Evolutionary conservation across 257 asterid species (phyloP).

Genomic region (Petrea volubilis): DNA sequence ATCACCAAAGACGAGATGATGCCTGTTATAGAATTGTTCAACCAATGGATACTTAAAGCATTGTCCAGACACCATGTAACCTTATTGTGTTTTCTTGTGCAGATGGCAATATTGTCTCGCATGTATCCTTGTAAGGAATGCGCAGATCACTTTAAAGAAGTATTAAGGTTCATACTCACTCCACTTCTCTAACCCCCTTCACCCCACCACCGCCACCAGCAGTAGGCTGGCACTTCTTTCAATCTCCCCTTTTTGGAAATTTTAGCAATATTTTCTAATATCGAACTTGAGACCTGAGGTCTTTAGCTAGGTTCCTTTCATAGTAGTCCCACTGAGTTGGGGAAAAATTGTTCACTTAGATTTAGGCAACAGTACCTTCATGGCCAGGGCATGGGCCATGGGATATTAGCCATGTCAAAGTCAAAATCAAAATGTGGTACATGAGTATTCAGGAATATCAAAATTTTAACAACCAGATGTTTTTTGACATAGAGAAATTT

Average conservation of each 20-base stretch:
- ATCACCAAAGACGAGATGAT: not conserved
- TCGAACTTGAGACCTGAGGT: too few species aligned
- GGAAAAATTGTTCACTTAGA: too few species aligned
- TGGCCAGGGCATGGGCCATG: too few species aligned
- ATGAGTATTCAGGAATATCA: too few species aligned
- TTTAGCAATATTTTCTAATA: not conserved
- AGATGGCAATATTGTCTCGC: conserved; percentile 90
- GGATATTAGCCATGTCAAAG: too few species aligned
- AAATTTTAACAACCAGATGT: too few species aligned
- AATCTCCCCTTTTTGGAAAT: not conserved
- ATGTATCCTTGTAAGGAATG: conserved; percentile 95
- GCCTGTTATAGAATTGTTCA: not conserved
- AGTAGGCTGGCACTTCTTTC: not conserved
- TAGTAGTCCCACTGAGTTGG: too few species aligned
- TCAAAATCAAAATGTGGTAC: too few species aligned
- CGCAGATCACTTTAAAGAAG: conserved; percentile 96
- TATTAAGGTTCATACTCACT: conserved; percentile 53
- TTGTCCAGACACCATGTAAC: conserved; percentile 12
- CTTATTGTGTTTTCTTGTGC: conserved; percentile 28
- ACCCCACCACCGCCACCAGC: not conserved
- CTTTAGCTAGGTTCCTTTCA: too few species aligned
- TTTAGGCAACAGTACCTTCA: too few species aligned
- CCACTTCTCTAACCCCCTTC: not conserved
- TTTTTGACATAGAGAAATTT: too few species aligned
- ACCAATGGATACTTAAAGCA: not conserved